A percentile compares a stretch with the other conserved stretches of the same genome.
These are phyloP conservation scores for Stereum hirsutum DNA, from an alignment of 1,284 basidiomycete species.

Conservation along the genomic window DNA sequence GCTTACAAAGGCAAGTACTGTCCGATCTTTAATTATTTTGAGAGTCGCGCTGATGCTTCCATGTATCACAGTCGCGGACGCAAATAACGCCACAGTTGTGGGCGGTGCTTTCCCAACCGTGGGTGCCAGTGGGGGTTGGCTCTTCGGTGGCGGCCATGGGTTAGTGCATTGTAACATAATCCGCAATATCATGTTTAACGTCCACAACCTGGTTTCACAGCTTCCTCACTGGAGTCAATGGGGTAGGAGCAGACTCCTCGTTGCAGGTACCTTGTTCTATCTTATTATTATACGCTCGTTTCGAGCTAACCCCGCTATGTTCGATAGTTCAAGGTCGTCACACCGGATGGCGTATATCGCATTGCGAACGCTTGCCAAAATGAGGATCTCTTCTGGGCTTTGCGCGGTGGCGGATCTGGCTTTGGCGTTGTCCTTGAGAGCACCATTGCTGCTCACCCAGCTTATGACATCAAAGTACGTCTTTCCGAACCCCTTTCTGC, in stretches of 20 bases:
- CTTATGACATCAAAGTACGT: constrained; percentile 9
- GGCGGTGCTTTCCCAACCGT: constrained; percentile 14
- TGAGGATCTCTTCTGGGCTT: constrained; percentile 24
- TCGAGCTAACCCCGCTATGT: background rate
- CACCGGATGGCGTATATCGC: constrained; percentile 20
- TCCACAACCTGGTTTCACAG: too few species aligned
- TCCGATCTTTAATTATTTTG: too few species aligned
- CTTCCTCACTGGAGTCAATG: too few species aligned
- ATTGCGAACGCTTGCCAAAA: constrained; percentile 25
- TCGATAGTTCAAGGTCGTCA: constrained; percentile 16
- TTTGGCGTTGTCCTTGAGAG: constrained; percentile 24
- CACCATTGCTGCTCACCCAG: constrained; percentile 17
- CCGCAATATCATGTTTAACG: too few species aligned
- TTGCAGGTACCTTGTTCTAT: constrained; percentile 4
- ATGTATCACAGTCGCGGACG: constrained; percentile 21
- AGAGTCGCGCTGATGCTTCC: too few species aligned
- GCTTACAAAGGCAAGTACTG: too few species aligned
- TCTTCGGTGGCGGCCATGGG: constrained; percentile 19
- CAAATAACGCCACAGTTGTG: constrained; percentile 20
- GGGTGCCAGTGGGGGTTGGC: constrained; percentile 15
- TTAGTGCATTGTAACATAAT: too few species aligned
- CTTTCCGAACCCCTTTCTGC: background rate
- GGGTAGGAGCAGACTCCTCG: too few species aligned
- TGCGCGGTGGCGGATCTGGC: constrained; percentile 19
- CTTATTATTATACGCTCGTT: background rate